These are phyloP conservation scores for Recurvomyces mirabilis DNA, from an alignment of 495 filamentous ascomycete genomes.

Conservation along the genomic window DNA sequence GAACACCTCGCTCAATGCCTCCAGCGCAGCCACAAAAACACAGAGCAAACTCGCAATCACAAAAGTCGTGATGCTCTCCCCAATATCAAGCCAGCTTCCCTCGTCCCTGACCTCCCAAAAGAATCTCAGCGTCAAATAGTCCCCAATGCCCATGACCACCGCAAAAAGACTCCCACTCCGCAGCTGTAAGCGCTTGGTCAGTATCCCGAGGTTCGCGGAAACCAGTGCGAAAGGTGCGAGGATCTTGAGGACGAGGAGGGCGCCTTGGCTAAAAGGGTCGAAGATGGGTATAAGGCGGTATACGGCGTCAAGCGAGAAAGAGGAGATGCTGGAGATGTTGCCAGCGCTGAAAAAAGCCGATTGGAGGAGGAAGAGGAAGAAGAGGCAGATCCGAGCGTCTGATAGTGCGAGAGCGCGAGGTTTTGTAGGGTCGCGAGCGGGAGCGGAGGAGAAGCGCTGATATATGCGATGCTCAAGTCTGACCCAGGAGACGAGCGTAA, in stretches of 20 bases:
- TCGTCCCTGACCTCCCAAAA: conserved; percentile 96
- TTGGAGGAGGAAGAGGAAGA: conserved; percentile 91
- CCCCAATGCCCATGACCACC: conserved; percentile 80
- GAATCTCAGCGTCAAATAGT: conserved; percentile 90
- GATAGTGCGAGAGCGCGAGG: conserved; percentile 59
- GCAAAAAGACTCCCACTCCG: conserved; percentile 82
- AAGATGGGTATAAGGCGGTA: conserved; percentile 88
- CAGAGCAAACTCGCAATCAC: conserved; percentile 79
- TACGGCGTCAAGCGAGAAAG: conserved; percentile 88
- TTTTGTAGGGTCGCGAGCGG: conserved; percentile 25
- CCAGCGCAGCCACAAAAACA: conserved; percentile 81
- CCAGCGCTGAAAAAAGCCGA: conserved; percentile 96
- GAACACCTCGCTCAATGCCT: conserved; percentile 75
- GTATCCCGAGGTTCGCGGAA: conserved; percentile 82
- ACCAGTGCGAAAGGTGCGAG: conserved; percentile 91
- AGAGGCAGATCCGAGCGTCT: conserved; percentile 77
- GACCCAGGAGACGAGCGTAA: conserved; percentile 80
- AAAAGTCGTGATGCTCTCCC: conserved; percentile 90
- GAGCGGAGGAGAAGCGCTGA: conserved; percentile 30
- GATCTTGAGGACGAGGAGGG: conserved; percentile 77
- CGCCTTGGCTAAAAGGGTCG: conserved; percentile 83
- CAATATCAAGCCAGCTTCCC: conserved; percentile 95
- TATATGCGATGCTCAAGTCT: conserved; percentile 74
- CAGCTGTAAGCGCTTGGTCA: conserved; percentile 76
- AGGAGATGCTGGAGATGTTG: conserved; percentile 88